phyloP scores from a whole-genome alignment of 345 rosid genomes.

The Sisymbrium altissimum region DNA sequence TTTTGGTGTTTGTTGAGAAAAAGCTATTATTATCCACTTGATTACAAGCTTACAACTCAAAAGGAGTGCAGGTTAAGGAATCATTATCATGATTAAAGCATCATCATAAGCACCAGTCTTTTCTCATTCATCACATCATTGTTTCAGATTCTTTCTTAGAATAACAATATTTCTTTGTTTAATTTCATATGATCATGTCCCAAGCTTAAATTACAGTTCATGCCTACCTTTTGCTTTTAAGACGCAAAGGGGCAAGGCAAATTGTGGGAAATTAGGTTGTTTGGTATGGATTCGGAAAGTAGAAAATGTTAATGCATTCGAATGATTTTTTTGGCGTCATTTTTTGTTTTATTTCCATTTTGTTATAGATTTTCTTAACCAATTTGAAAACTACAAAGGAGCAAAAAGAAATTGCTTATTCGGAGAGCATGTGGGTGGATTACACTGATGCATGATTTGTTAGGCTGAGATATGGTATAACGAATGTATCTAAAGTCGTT shows the following conservation, averaged over 20 bases:
- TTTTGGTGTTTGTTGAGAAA: background rate
- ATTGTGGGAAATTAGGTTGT: background rate
- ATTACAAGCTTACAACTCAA: slow-evolving; percentile 18
- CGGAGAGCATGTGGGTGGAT: no score
- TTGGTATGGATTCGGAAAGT: slow-evolving; percentile 9
- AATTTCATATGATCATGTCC: background rate
- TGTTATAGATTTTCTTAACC: no score
- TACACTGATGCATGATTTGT: no score
- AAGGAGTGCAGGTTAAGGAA: slow-evolving; percentile 17
- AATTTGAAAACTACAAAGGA: no score
- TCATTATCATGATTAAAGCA: slow-evolving; percentile 18
- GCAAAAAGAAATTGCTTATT: no score
- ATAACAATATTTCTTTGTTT: background rate
- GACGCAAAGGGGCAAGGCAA: background rate
- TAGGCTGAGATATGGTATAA: background rate
- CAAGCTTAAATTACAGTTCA: background rate
- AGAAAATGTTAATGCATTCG: background rate
- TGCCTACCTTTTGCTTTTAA: background rate
- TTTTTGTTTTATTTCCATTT: no score
- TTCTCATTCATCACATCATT: slow-evolving; percentile 4
- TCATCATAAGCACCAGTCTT: slow-evolving; percentile 7
- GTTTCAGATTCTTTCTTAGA: background rate
- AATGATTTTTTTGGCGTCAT: no score
- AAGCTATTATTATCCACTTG: slow-evolving; percentile 18
- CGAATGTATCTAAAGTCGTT: background rate